Evolutionary conservation across 1,284 basidiomycete genomes (phyloP), one percentile per base, ranked within the genome.

Genomic region (Rhodotorula sp.): DNA sequence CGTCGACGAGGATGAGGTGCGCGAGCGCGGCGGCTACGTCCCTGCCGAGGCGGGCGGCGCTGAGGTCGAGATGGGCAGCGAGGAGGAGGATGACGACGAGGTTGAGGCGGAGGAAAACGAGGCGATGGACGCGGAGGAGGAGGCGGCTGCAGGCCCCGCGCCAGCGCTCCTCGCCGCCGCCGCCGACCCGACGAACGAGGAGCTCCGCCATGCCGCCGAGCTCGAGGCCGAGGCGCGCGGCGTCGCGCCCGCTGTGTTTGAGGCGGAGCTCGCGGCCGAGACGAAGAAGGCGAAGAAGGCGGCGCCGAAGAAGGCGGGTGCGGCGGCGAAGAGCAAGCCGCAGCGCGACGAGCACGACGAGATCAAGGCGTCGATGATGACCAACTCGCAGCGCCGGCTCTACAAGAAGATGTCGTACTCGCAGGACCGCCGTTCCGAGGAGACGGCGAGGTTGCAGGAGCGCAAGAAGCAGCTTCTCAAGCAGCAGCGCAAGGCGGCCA

Each of bases 291-390:
- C 88, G 34, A 80, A 84, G 79, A 89, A 87, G 83, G 86, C 77
- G 32, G 46, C 59, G 21, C 61, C 65, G 32, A 70, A 71, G 60
- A 66, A 71, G 53, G 86, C 86, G 80, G 71, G n/a, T n/a, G n/a
- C 68, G 50, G 72, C 48, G 19, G 77, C 61, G 19, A 77, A 76
- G 66, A 76, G 73, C 71, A 64, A 73, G 48, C 72, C 73, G 64
- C 71, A 76, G 66, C 76, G 84, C 80, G 77, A 83, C 50, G 85
- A 83, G 25, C 94, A 97, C 81, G 86, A 90, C 81, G 91, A 96
- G 80, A 92, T 97, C 90, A 91, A 94, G 82, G 97, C 96, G 86
- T 97, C 97, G 88, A 88, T 99, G 88, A 90, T 99, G 89, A 96
- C 92, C 84, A 97, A 95, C 84, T 95, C 92, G 84, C 91, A 97